A percentile compares a stretch with the other conserved stretches of the same genome.
Evolutionary conservation across 768 basidiomycete genomes (phyloP).

Genomic region (Leucosporidium scottii): DNA sequence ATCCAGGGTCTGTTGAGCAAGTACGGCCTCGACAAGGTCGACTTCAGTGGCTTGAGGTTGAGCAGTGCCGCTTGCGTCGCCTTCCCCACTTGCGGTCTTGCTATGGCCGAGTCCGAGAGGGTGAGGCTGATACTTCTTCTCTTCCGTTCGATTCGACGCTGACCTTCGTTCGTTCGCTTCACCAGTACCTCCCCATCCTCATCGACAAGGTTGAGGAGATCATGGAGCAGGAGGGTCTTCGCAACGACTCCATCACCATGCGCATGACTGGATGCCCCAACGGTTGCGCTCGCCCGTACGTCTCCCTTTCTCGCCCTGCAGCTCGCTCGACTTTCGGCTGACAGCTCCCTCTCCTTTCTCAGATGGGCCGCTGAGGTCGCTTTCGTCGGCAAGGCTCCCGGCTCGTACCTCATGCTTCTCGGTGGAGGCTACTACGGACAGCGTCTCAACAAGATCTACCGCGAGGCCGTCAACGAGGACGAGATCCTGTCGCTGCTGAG

Average conservation of each 20-base stretch:
- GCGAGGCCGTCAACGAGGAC: slow-evolving; percentile 44
- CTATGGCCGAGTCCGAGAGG: slow-evolving; percentile 71
- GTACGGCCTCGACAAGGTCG: slow-evolving; percentile 84
- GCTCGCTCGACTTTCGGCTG: slow-evolving; percentile 2
- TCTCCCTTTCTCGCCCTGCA: background rate
- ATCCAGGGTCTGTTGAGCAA: slow-evolving; percentile 73
- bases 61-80: slow-evolving; percentile 94
- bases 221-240: slow-evolving; percentile 82
- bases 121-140: slow-evolving; percentile 42
- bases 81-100: slow-evolving; percentile 66
- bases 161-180: slow-evolving; percentile 8
- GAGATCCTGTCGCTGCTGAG: slow-evolving; percentile 61
- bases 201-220: slow-evolving; percentile 92
- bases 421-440: slow-evolving; percentile 94
- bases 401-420: slow-evolving; percentile 85
- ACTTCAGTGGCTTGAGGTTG: slow-evolving; percentile 67
- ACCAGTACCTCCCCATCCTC: slow-evolving; percentile 82
- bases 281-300: slow-evolving; percentile 36
- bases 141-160: background rate
- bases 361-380: slow-evolving; percentile 89
- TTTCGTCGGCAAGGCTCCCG: slow-evolving; percentile 88
- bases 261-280: slow-evolving; percentile 87
- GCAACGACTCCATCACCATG: slow-evolving; percentile 95
- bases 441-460: slow-evolving; percentile 90
- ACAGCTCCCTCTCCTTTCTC: background rate